Evolutionary conservation across 805 yeast species (phyloP).

Genomic region (Spathaspora sp.): DNA sequence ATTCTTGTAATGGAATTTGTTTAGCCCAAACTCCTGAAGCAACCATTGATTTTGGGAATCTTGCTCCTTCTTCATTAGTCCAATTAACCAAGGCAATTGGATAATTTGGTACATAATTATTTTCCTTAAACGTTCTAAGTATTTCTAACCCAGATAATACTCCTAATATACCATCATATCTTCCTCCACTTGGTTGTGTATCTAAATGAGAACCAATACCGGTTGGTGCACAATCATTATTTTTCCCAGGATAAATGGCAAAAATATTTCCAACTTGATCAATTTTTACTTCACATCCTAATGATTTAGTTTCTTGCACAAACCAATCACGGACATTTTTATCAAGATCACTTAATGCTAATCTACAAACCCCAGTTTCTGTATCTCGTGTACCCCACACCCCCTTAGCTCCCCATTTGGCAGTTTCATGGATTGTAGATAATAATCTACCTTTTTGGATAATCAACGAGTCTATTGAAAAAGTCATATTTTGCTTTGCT

Average conservation of each 20-base stretch:
- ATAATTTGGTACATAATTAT: conserved; percentile 54
- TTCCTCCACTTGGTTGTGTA: conserved; percentile 77
- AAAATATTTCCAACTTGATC: conserved; percentile 71
- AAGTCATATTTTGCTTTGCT: background rate
- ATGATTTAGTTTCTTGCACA: conserved; percentile 42
- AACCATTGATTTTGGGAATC: conserved; percentile 68
- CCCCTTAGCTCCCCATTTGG: conserved; percentile 60
- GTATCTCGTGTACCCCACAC: conserved; percentile 55
- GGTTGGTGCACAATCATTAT: conserved; percentile 43
- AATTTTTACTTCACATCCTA: conserved; percentile 57
- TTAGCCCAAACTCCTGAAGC: conserved; percentile 69
- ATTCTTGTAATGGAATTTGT: conserved; percentile 40
- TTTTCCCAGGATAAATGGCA: conserved; percentile 57
- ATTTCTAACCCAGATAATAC: conserved; percentile 67
- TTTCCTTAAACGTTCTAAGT: conserved; percentile 59
- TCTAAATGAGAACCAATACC: conserved; percentile 74
- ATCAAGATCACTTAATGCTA: conserved; percentile 61
- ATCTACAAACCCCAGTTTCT: conserved; percentile 66
- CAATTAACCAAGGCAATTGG: conserved; percentile 66
- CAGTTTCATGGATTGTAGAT: conserved; percentile 59
- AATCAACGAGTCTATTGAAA: background rate
- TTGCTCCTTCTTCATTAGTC: conserved; percentile 79
- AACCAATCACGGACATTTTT: conserved; percentile 67
- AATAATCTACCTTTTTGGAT: conserved; percentile 38
- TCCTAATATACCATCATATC: conserved; percentile 72